Percentiles rank a stretch among this genome's conserved stretches.
Conservation (phyloP, 495 filamentous ascomycete genomes). For the Hypoxylon fragiforme region DNA sequence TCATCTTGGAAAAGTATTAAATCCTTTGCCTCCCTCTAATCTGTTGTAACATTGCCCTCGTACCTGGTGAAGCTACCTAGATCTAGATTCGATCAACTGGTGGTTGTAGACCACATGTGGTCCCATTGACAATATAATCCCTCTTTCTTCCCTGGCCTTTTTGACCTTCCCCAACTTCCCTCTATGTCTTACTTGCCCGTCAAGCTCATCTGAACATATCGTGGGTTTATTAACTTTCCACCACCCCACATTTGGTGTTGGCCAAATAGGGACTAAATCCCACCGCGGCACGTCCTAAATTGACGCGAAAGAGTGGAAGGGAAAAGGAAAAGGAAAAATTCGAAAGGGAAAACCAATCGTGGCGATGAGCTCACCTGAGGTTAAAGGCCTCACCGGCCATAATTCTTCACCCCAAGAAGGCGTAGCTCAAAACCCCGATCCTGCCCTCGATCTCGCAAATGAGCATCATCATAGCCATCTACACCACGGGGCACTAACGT, state of each 20-base stretch:
- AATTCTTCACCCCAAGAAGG: slow-evolving; percentile 23
- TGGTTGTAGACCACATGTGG: slow-evolving; percentile 1
- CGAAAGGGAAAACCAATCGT: slow-evolving; percentile 3
- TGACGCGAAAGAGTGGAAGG: slow-evolving; percentile 3
- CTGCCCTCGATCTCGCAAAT: slow-evolving; percentile 44
- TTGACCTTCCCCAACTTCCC: neutral
- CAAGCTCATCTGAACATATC: slow-evolving; percentile 19
- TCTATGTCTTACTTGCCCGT: slow-evolving; percentile 14
- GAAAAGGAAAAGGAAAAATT: slow-evolving; percentile 6
- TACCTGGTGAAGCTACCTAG: slow-evolving; percentile 12
- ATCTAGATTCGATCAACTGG: slow-evolving; percentile 14
- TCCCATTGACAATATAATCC: slow-evolving; percentile 19
- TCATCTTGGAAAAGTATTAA: slow-evolving; percentile 33
- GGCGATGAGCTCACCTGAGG: slow-evolving; percentile 29
- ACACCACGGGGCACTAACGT: slow-evolving; percentile 47
- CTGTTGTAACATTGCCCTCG: neutral
- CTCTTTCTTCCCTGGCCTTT: neutral
- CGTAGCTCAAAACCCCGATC: slow-evolving; percentile 37
- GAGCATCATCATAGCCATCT: slow-evolving; percentile 58
- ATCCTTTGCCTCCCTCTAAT: slow-evolving; percentile 13
- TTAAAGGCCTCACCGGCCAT: slow-evolving; percentile 25
- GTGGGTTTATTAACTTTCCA: slow-evolving; percentile 2
- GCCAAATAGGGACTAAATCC: slow-evolving; percentile 15
- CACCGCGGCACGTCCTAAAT: slow-evolving; percentile 13
- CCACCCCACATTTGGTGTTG: slow-evolving; percentile 16